These are phyloP conservation scores for Eremothecium cymbalariae DNA, from an alignment of 1,139 yeast genomes.

Conservation along the genomic window DNA sequence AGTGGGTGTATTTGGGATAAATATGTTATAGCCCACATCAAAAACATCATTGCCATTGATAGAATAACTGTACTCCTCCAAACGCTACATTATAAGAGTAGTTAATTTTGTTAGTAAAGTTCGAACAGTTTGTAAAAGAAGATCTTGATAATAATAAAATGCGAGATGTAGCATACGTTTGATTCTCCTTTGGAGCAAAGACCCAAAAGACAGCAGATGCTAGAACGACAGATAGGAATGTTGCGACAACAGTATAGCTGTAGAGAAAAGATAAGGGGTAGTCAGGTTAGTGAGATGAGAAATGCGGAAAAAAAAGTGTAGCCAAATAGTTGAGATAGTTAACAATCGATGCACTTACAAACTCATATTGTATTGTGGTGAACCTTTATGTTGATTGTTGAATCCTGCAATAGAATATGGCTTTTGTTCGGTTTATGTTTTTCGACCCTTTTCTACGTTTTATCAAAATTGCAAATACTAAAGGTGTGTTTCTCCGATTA, in stretches of 20 bases:
- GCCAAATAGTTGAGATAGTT: too few relatives aligned
- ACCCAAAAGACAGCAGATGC: slow-evolving; percentile 51
- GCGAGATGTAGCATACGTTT: slow-evolving; percentile 40
- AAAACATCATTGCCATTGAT: slow-evolving; percentile 76
- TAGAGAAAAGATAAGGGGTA: slow-evolving; percentile 9
- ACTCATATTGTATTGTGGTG: too few relatives aligned
- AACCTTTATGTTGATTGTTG: too few relatives aligned
- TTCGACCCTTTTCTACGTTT: too few relatives aligned
- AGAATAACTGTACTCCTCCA: slow-evolving; percentile 87
- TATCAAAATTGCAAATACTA: too few relatives aligned
- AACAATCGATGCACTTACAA: slow-evolving; percentile 26
- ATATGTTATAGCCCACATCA: slow-evolving; percentile 94
- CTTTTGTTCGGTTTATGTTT: too few relatives aligned
- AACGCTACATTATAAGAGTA: slow-evolving; percentile 46
- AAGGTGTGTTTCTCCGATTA: too few relatives aligned
- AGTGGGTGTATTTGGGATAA: slow-evolving; percentile 69
- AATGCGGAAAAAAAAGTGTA: too few relatives aligned
- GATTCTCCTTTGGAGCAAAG: slow-evolving; percentile 44
- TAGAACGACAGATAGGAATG: slow-evolving; percentile 51
- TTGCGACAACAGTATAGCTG: slow-evolving; percentile 68
- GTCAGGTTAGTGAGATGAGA: background rate
- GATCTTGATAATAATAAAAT: background rate
- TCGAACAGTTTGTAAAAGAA: too few relatives aligned
- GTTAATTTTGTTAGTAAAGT: background rate
- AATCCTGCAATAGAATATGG: too few relatives aligned